Base-by-base conservation (phyloP, 129 eudicot genomes). In the Glebionis coronaria region DNA sequence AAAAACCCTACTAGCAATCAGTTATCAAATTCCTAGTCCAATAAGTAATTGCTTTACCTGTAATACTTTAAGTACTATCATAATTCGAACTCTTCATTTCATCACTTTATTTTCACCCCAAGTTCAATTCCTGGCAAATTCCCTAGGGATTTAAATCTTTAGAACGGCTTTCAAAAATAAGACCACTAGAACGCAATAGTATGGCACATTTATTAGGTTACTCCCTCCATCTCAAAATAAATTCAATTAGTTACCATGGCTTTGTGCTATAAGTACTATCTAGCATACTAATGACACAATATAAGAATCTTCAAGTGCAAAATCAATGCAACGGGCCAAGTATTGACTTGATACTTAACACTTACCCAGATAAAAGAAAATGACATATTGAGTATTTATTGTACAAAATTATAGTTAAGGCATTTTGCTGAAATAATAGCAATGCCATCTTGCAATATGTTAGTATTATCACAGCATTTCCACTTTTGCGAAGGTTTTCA, bases 171-270 rank as follows among this genome's bases (percentile, higher is more conserved):
- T 27, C 57, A 21, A 65, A 50, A n/a, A 16, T 4, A 11, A 29
- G 28, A 59, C 64, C 45, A 59, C 40, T n/a, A 59, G 20, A 29
- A 59, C 0, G 15, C 4, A 29, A 14, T 6, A 27, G 16, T 59
- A 29, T 27, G 64, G 45, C 42, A 35, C 42, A 35, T 35, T 35
- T 5, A 11, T 27, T 27, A 6, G 20, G 5, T 35, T 35, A 35
- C 42, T 35, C 42, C 40, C 44, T 27, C 64, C 64, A 58, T 58
- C 19, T 44, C 45, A 27, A 25, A 58, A 58, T 23, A 58, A 28
- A 27, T 27, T 6, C 63, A 58, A 58, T 6, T 58, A 35, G 63
- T 12, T 12, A 12, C 15, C 14, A 57, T 2, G 21, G 10, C 28
- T 19, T 16, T 18, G 28, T 16, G 14, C n/a, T 19, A 59, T 35